These are phyloP conservation scores for Ganoderma multipileum DNA, from an alignment of 1,284 basidiomycete species.

Conservation along the genomic window DNA sequence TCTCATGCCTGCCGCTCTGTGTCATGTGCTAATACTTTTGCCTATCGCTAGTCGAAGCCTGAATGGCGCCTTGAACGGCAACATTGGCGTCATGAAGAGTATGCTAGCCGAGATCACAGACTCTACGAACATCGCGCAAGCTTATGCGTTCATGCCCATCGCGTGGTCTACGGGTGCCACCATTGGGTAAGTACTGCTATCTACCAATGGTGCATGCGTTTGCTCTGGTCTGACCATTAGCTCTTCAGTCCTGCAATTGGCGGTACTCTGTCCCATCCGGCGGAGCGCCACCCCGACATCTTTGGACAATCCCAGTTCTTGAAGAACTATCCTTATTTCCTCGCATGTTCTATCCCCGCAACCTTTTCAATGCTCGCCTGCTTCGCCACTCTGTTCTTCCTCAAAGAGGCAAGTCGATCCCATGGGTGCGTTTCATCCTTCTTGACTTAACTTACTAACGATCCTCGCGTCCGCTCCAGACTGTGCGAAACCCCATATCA, in stretches of 20 bases:
- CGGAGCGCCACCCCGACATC: constrained; percentile 65
- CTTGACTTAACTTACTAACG: constrained; percentile 4
- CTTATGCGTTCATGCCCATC: constrained; percentile 72
- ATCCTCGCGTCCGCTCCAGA: constrained; percentile 33
- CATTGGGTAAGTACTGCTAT: constrained; percentile 48
- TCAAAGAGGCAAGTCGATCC: constrained; percentile 62
- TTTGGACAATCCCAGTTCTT: constrained; percentile 71
- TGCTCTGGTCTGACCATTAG: background rate
- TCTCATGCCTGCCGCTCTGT: too few relatives aligned
- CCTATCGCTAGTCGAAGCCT: constrained; percentile 48
- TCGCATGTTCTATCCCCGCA: constrained; percentile 73
- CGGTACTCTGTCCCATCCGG: constrained; percentile 69
- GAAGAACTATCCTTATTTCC: constrained; percentile 76
- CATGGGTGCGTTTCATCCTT: background rate
- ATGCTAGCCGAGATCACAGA: constrained; percentile 80
- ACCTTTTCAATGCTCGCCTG: constrained; percentile 61
- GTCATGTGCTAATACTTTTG: background rate
- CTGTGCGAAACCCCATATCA: constrained; percentile 41
- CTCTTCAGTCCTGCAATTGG: constrained; percentile 68
- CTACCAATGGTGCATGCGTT: constrained; percentile 4
- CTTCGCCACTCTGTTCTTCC: constrained; percentile 57
- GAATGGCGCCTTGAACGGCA: constrained; percentile 63
- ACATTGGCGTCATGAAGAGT: constrained; percentile 77
- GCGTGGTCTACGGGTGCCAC: constrained; percentile 58
- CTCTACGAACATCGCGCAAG: constrained; percentile 71